Percentiles rank a stretch among this genome's conserved stretches.
These are phyloP conservation scores for Escallonia herrerae DNA, from an alignment of 129 eudicot genomes.

Conservation along the genomic window DNA sequence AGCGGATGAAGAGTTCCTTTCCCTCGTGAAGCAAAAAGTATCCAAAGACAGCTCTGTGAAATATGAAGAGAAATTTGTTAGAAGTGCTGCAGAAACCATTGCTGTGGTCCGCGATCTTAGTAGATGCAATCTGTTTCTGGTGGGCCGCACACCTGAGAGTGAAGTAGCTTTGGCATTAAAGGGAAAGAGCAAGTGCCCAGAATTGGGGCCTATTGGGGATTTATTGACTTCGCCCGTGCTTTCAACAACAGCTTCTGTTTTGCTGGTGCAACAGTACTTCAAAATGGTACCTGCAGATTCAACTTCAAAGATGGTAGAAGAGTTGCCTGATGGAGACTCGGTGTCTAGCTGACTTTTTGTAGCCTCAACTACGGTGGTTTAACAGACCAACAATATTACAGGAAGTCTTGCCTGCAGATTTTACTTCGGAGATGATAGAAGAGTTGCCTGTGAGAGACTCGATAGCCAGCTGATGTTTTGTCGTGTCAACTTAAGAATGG, in stretches of 20 bases:
- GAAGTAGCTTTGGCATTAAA: constrained; percentile 15
- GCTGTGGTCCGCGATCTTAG: constrained; percentile 10
- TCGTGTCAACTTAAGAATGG: too few species aligned
- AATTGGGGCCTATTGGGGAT: constrained; percentile 24
- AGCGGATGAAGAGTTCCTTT: constrained; percentile 11
- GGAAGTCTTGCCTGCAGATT: not conserved
- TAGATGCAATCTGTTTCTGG: constrained; percentile 26
- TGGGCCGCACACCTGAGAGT: constrained; percentile 20
- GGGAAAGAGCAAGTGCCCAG: constrained; percentile 15
- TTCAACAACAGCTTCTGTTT: constrained; percentile 23
- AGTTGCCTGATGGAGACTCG: constrained; percentile 6
- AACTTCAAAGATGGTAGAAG: not conserved
- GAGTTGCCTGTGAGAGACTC: too few species aligned
- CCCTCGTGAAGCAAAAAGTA: constrained; percentile 2
- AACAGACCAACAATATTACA: too few species aligned
- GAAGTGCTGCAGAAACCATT: constrained; percentile 5
- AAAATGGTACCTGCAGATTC: not conserved
- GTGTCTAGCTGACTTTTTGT: not conserved
- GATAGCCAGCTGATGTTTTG: too few species aligned
- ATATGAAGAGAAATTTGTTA: constrained; percentile 14
- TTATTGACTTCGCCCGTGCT: constrained; percentile 8
- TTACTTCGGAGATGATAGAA: too few species aligned
- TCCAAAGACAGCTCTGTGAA: constrained; percentile 8
- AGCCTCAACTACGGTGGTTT: too few species aligned
- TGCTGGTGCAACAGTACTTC: constrained; percentile 24